A percentile compares a stretch with the other conserved stretches of the same genome.
phyloP scores from a whole-genome alignment of 192 early-diverging fungal genomes.

The Umbelopsis vinacea region DNA sequence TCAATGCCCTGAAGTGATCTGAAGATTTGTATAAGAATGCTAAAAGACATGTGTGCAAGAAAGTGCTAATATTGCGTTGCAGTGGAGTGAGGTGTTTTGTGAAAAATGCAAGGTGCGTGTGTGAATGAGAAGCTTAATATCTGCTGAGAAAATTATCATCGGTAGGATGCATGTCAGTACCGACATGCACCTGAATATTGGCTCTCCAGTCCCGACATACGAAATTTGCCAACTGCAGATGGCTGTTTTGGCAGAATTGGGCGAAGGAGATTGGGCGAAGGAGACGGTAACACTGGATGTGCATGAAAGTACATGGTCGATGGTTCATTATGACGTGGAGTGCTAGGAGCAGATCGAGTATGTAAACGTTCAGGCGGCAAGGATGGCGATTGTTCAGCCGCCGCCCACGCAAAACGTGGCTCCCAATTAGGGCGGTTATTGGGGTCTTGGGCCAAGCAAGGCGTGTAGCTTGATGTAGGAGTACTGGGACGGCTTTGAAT shows the following conservation, averaged over 20 bases:
- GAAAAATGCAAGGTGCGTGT: background rate
- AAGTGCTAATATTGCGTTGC: no score
- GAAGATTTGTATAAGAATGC: no score
- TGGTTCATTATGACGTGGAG: background rate
- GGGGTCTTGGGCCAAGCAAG: background rate
- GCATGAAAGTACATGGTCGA: background rate
- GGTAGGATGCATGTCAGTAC: background rate
- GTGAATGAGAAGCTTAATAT: background rate
- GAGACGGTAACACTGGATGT: slow-evolving; percentile 1
- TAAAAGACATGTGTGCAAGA: no score
- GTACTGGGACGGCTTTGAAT: slow-evolving; percentile 7
- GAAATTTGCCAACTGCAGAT: background rate
- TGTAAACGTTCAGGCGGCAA: background rate
- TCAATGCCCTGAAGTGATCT: no score
- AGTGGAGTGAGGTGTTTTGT: no score
- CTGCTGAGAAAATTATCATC: background rate
- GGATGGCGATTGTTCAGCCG: background rate
- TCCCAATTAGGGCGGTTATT: background rate
- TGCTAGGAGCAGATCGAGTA: slow-evolving; percentile 11
- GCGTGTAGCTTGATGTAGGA: background rate
- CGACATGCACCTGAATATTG: slow-evolving; percentile 15
- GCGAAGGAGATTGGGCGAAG: background rate
- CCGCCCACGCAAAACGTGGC: background rate
- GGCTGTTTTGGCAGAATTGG: background rate
- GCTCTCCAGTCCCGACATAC: slow-evolving; percentile 1